These are phyloP conservation scores for Chaetomium olivaceum DNA, from an alignment of 2,329 filamentous ascomycete genomes.

Conservation along the genomic window DNA sequence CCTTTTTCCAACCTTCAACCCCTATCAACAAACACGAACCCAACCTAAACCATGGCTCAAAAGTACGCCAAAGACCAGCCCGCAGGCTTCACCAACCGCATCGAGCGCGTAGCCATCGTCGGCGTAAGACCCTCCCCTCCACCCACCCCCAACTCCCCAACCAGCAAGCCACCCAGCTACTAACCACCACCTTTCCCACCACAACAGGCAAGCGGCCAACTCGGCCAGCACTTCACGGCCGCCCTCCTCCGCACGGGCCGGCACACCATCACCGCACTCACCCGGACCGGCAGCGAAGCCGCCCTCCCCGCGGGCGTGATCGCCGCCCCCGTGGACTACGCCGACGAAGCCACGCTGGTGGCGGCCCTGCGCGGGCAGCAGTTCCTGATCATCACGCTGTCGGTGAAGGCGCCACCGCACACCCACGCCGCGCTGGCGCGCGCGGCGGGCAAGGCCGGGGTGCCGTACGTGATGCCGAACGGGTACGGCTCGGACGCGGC, in stretches of 20 bases:
- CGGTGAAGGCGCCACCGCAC: slow-evolving; percentile 43
- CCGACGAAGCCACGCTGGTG: slow-evolving; percentile 14
- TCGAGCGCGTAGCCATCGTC: slow-evolving; percentile 7
- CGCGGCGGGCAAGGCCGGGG: background rate
- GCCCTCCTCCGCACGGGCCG: slow-evolving; percentile 8
- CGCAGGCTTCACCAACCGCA: slow-evolving; percentile 4
- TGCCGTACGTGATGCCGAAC: slow-evolving; percentile 6
- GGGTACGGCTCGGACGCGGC: background rate
- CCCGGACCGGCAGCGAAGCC: slow-evolving; percentile 17
- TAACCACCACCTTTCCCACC: background rate
- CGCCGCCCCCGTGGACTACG: slow-evolving; percentile 22
- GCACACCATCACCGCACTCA: slow-evolving; percentile 27
- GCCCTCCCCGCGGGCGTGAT: slow-evolving; percentile 19
- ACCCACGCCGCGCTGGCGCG: background rate
- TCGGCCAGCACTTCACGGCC: background rate
- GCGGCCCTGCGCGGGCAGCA: slow-evolving; percentile 33
- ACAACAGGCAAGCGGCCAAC: slow-evolving; percentile 5
- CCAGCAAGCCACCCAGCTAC: background rate
- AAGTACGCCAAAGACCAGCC: slow-evolving; percentile 11
- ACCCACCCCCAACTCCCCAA: background rate
- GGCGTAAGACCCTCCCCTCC: background rate
- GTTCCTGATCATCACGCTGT: slow-evolving; percentile 52
- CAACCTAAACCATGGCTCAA: background rate
- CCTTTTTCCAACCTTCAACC: background rate
- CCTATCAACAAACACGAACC: background rate